phyloP scores from a whole-genome alignment of 78 protist genomes.

The Isochrysis galbana region DNA sequence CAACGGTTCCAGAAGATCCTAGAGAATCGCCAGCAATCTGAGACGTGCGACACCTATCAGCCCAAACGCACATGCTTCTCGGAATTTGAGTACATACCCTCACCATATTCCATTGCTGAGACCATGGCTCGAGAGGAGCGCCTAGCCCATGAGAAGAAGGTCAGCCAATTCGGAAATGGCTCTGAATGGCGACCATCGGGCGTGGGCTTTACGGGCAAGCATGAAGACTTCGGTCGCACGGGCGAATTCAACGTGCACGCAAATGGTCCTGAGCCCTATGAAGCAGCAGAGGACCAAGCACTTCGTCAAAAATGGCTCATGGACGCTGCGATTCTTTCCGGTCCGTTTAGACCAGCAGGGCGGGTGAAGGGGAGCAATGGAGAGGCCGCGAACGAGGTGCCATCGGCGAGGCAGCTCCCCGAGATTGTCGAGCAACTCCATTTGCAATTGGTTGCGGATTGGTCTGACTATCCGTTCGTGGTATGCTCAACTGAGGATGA shows the following conservation, averaged over 20 bases:
- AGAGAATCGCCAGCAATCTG: neutral
- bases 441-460: neutral
- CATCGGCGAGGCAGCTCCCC: neutral
- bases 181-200: neutral
- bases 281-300: neutral
- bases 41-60: neutral
- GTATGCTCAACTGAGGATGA: conserved; percentile 24
- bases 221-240: neutral
- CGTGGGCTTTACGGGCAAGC: neutral
- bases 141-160: neutral
- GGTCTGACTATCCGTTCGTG: neutral
- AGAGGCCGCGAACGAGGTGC: neutral
- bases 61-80: neutral
- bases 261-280: neutral
- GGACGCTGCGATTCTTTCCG: conserved; percentile 10
- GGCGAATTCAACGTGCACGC: neutral
- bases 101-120: neutral
- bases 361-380: neutral
- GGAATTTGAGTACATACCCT: conserved; percentile 10
- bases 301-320: neutral
- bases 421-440: neutral
- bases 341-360: neutral
- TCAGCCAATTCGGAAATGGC: neutral
- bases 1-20: neutral
- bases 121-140: neutral